Conservation (phyloP, 441 rosid genomes). For the Gossypium aridum region DNA sequence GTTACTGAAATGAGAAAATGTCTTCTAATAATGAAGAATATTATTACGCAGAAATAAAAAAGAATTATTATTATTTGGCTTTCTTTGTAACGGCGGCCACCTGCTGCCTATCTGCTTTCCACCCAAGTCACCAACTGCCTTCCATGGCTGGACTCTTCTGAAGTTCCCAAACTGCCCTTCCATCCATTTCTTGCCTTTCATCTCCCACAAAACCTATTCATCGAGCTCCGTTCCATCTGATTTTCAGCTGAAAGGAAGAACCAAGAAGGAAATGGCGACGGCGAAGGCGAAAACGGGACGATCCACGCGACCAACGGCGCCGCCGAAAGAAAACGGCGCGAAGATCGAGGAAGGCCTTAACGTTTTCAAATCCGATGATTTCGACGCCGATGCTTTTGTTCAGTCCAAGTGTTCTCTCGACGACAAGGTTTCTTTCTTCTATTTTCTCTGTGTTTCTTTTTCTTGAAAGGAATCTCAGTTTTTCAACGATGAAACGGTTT, state of each 20-base stretch:
- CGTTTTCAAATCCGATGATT: slow-evolving; percentile 82
- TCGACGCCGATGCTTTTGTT: slow-evolving; percentile 83
- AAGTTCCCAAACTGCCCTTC: background rate
- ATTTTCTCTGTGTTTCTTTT: background rate
- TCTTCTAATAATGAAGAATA: background rate
- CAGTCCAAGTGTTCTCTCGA: slow-evolving; percentile 90
- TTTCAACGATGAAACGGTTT: background rate
- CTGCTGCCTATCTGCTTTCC: background rate
- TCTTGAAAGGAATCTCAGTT: background rate
- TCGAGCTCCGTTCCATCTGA: background rate
- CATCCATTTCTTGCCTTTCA: background rate
- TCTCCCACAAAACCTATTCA: background rate
- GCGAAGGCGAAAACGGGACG: slow-evolving; percentile 48
- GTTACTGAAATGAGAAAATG: background rate
- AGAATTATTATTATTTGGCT: background rate
- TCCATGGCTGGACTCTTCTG: slow-evolving; percentile 8
- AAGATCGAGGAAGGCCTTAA: slow-evolving; percentile 76
- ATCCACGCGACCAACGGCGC: slow-evolving; percentile 33
- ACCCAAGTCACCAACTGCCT: slow-evolving; percentile 3
- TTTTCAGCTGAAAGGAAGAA: background rate
- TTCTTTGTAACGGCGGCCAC: background rate
- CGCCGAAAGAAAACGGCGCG: slow-evolving; percentile 63
- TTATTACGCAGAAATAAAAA: background rate
- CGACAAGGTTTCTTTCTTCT: slow-evolving; percentile 61
- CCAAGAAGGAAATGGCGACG: slow-evolving; percentile 38